A percentile compares a stretch with the other conserved stretches of the same genome.
Evolutionary conservation across 2,329 filamentous ascomycete genomes (phyloP).

Genomic region (Ramularia collo-cygni): DNA sequence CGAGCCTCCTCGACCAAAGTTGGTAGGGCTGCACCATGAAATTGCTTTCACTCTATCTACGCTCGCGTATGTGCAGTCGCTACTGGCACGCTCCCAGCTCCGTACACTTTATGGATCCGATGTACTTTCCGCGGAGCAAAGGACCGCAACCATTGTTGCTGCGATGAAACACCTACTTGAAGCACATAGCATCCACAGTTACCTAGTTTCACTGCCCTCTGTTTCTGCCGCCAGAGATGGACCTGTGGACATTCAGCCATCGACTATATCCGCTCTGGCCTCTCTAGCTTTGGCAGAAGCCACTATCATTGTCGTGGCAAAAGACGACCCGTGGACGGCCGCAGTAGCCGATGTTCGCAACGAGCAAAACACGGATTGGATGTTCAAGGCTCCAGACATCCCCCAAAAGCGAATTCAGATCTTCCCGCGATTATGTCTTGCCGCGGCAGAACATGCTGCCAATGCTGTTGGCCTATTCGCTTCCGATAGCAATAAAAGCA

Average conservation of each 20-base stretch:
- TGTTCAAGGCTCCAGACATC: constrained; percentile 84
- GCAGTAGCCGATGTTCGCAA: constrained; percentile 76
- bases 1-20: constrained; percentile 59
- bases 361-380: constrained; percentile 84
- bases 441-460: constrained; percentile 78
- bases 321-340: constrained; percentile 88
- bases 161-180: constrained; percentile 74
- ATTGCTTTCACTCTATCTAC: constrained; percentile 71
- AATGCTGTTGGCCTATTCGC: constrained; percentile 55
- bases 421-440: constrained; percentile 79
- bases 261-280: constrained; percentile 40
- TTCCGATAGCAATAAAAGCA: constrained; percentile 38
- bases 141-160: constrained; percentile 60
- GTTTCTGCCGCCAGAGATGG: constrained; percentile 43
- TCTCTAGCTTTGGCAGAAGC: constrained; percentile 76
- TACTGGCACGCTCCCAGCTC: constrained; percentile 65
- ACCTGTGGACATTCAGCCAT: constrained; percentile 37
- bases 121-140: constrained; percentile 57
- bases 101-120: constrained; percentile 65
- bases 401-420: constrained; percentile 83
- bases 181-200: constrained; percentile 70
- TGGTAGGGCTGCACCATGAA: constrained; percentile 74
- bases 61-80: constrained; percentile 65
- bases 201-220: constrained; percentile 47
- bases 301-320: constrained; percentile 80